Evolutionary conservation across 768 basidiomycete species (phyloP).

Genomic region (Amanita pseudoporphyria): DNA sequence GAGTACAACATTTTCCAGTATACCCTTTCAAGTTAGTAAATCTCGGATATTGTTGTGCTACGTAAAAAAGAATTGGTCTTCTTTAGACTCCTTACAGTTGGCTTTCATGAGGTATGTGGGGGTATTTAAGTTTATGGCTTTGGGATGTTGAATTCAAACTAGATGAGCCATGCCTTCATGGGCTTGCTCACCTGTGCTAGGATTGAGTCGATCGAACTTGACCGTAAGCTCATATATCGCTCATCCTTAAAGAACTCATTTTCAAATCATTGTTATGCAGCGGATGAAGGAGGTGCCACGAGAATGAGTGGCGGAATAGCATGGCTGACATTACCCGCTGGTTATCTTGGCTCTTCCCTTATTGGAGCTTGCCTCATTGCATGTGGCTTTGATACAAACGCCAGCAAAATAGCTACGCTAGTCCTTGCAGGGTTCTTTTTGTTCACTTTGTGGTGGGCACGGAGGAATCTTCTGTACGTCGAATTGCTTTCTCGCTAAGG

Average conservation of each 20-base stretch:
- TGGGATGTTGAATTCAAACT: neutral
- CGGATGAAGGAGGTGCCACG: slow-evolving; percentile 84
- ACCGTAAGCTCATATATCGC: slow-evolving; percentile 46
- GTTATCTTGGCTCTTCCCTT: slow-evolving; percentile 77
- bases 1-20: slow-evolving; percentile 34
- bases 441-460: slow-evolving; percentile 84
- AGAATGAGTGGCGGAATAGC: slow-evolving; percentile 80
- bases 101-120: slow-evolving; percentile 69
- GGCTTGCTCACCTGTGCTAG: slow-evolving; percentile 80
- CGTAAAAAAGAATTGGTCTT: neutral
- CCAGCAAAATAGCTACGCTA: slow-evolving; percentile 76
- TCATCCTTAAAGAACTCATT: slow-evolving; percentile 6
- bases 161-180: slow-evolving; percentile 83
- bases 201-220: slow-evolving; percentile 79
- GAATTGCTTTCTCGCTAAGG: neutral
- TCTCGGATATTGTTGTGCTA: neutral
- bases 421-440: slow-evolving; percentile 81
- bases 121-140: neutral
- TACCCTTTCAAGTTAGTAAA: slow-evolving; percentile 84
- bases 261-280: slow-evolving; percentile 23
- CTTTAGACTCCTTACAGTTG: slow-evolving; percentile 68
- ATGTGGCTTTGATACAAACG: slow-evolving; percentile 83
- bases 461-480: slow-evolving; percentile 61
- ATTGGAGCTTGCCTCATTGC: slow-evolving; percentile 84
- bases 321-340: slow-evolving; percentile 72